Percentiles rank a stretch among this genome's conserved stretches.
Evolutionary conservation across 495 filamentous ascomycete species (phyloP).

Genomic region (Ramalina intermedia): DNA sequence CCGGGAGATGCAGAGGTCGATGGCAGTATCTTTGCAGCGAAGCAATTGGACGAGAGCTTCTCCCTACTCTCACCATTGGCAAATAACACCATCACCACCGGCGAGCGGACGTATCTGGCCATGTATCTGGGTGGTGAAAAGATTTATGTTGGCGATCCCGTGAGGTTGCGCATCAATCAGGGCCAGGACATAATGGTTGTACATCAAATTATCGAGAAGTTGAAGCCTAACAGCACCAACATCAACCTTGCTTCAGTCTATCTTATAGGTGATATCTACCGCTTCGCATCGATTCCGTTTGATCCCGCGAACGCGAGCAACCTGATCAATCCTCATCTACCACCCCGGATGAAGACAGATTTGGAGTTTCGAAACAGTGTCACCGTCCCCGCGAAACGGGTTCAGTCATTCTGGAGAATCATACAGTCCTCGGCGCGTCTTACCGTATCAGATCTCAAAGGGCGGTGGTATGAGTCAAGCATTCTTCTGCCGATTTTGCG

Average conservation of each 20-base stretch:
- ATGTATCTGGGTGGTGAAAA: slow-evolving; percentile 50
- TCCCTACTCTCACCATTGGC: slow-evolving; percentile 34
- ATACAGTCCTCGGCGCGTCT: slow-evolving; percentile 18
- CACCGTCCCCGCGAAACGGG: slow-evolving; percentile 22
- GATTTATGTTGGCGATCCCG: slow-evolving; percentile 43
- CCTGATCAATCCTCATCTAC: slow-evolving; percentile 22
- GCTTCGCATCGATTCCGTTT: slow-evolving; percentile 22
- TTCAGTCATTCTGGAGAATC: slow-evolving; percentile 31
- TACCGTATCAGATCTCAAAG: slow-evolving; percentile 39
- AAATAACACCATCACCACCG: slow-evolving; percentile 22
- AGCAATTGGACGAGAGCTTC: slow-evolving; percentile 40
- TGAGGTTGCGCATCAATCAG: slow-evolving; percentile 29
- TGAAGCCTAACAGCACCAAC: slow-evolving; percentile 9
- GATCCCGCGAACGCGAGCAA: slow-evolving; percentile 16
- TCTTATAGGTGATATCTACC: slow-evolving; percentile 34
- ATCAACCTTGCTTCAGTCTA: slow-evolving; percentile 14
- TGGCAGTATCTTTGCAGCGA: slow-evolving; percentile 45
- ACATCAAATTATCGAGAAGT: slow-evolving; percentile 20
- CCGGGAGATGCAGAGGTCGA: slow-evolving; percentile 39
- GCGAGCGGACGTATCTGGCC: slow-evolving; percentile 36
- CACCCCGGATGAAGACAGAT: slow-evolving; percentile 30
- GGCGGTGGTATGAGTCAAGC: slow-evolving; percentile 48
- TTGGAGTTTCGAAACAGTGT: slow-evolving; percentile 30
- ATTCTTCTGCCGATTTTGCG: slow-evolving; percentile 36
- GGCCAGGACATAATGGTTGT: slow-evolving; percentile 40